Base-by-base conservation (phyloP, 176 grass and related monocot genomes). In the Thalia dealbata region DNA sequence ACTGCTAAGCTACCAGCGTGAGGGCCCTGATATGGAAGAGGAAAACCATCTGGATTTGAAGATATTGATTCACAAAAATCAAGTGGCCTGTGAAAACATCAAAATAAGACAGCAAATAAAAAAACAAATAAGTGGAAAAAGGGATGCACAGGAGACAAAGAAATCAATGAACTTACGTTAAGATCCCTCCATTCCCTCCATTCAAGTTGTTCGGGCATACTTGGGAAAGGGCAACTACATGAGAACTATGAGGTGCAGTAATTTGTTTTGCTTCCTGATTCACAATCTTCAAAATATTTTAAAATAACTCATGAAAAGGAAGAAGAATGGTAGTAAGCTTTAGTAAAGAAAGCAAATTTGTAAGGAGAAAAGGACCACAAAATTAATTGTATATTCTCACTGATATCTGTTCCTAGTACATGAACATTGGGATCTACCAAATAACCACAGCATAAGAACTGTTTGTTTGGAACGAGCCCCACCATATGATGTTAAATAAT, bases 61-160 rank as follows among this genome's bases (percentile, higher is more conserved):
- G 85, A 76, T 58, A 82, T 76, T 64, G 76, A 84, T 80, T 99
- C 90, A 78, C 95, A 88, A 75, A 99, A 84, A 87, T 99, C 95
- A 84, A 95, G 83, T 55, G 95, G 95, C 87, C 95, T 99, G 81
- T 78, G 69, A 7, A 74, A 69, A 22, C 14, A 52, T 72, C 18
- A 78, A 67, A 38, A 54, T 50, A 26, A 25, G 5, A 6, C n/a
- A 24, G 32, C 22, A 77, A 26, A 41, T 18, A 52, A 77, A 66
- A 66, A 66, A 11, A 52, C 38, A 21, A 28, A 51, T 26, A 35
- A 77, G 9, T 6, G 11, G 52, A 27, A 38, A 77, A 15, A 35
- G 12, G 54, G 16, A 76, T 54, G 14, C 71, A 73, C 4, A 59
- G 41, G 26, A 18, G 43, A 70, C 18, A 65, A 43, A 51, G 7